These are phyloP conservation scores for Saccharomycopsis fermentans DNA, from an alignment of 805 yeast genomes.

Conservation along the genomic window DNA sequence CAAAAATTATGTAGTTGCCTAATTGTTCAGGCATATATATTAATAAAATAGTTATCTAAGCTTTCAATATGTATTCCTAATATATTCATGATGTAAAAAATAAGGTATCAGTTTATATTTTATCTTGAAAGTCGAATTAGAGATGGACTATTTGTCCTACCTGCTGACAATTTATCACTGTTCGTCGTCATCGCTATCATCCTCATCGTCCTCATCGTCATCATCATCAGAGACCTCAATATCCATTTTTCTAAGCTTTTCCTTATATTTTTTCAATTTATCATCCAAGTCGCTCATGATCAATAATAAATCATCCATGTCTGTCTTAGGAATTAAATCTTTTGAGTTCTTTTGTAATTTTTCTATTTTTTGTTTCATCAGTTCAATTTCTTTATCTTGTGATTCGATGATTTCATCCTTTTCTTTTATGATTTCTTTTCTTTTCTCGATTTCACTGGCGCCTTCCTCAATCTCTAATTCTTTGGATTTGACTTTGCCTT, in stretches of 20 bases:
- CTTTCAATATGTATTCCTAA: no score
- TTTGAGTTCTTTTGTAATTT: not conserved
- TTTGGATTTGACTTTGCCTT: not conserved
- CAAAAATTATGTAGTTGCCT: no score
- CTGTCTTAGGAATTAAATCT: slow-evolving; percentile 34
- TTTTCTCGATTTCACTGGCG: not conserved
- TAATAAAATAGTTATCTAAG: no score
- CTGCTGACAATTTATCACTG: slow-evolving; percentile 14
- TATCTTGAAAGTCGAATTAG: not conserved
- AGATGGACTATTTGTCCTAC: not conserved
- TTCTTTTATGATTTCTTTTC: slow-evolving; percentile 1
- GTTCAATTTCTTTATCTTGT: not conserved
- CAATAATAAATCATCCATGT: slow-evolving; percentile 53
- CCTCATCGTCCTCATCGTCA: slow-evolving; percentile 45
- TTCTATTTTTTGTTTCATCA: not conserved
- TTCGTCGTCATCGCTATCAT: slow-evolving; percentile 43
- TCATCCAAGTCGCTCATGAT: slow-evolving; percentile 58
- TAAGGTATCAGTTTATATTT: no score
- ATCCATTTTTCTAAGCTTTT: slow-evolving; percentile 33
- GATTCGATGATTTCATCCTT: not conserved
- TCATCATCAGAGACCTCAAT: slow-evolving; percentile 29
- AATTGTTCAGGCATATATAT: no score
- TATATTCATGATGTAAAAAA: no score
- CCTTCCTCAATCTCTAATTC: not conserved
- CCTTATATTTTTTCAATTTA: slow-evolving; percentile 38